Evolutionary conservation across 148 eudicot genomes (phyloP).

Genomic region (Fagopyrum tataricum): DNA sequence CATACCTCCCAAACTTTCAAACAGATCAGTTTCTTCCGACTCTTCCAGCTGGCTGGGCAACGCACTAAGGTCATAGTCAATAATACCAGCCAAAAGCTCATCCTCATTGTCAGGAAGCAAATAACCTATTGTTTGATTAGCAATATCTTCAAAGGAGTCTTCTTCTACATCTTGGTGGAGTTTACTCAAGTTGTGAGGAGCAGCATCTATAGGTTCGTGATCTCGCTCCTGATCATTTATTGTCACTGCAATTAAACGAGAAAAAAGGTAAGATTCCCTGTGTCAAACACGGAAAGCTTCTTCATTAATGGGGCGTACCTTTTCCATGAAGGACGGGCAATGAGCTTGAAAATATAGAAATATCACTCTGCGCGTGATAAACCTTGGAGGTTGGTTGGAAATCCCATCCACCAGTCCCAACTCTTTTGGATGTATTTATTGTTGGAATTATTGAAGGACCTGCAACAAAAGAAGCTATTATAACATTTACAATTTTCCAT

Average conservation of each 20-base stretch:
- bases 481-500: neutral
- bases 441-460: constrained; percentile 34
- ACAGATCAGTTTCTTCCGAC: constrained; percentile 68
- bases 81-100: constrained; percentile 74
- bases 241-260: constrained; percentile 39
- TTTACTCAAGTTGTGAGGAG: constrained; percentile 30
- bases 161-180: constrained; percentile 29
- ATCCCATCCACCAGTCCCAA: constrained; percentile 37
- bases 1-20: constrained; percentile 84
- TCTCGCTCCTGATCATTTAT: constrained; percentile 28
- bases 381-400: constrained; percentile 27
- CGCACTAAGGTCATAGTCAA: constrained; percentile 45
- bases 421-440: constrained; percentile 27
- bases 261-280: constrained; percentile 15
- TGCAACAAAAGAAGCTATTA: constrained; percentile 17
- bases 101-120: constrained; percentile 89
- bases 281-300: neutral
- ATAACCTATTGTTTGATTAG: constrained; percentile 35
- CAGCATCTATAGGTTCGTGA: constrained; percentile 46
- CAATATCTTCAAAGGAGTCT: constrained; percentile 41
- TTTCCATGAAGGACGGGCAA: constrained; percentile 79
- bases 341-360: constrained; percentile 67
- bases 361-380: constrained; percentile 44
- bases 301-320: constrained; percentile 30
- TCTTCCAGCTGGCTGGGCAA: constrained; percentile 51